Percentiles rank a stretch among this genome's conserved stretches.
Evolutionary conservation across 495 filamentous ascomycete species (phyloP).

Genomic region (Oleoguttula mirabilis): DNA sequence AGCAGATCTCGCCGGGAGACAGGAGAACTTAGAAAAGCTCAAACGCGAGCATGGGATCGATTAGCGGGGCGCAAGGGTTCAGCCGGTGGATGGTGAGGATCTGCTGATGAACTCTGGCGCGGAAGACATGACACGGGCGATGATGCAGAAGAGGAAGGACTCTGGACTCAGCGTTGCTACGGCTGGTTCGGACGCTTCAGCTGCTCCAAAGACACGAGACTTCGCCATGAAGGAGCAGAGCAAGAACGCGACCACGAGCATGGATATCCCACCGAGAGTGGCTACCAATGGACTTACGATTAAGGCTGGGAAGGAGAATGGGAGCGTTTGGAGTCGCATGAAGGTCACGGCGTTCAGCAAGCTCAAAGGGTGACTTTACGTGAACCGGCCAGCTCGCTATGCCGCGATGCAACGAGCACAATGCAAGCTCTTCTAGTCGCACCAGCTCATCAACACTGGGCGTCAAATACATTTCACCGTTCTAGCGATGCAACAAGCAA

Average conservation of each 20-base stretch:
- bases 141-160: conserved; percentile 1
- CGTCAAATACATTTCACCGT: too few species aligned
- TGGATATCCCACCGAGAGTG: too few species aligned
- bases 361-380: too few species aligned
- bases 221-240: not conserved
- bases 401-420: too few species aligned
- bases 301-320: too few species aligned
- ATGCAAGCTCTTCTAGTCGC: too few species aligned
- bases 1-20: conserved; percentile 74
- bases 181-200: not conserved
- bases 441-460: too few species aligned
- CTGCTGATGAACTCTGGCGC: conserved; percentile 3
- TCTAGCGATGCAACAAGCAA: too few species aligned
- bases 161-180: not conserved
- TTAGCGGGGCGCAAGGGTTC: conserved; percentile 43
- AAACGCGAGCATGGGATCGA: conserved; percentile 98
- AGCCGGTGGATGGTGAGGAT: conserved; percentile 7
- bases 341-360: too few species aligned
- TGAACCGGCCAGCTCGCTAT: too few species aligned
- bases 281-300: too few species aligned
- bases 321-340: too few species aligned
- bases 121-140: not conserved
- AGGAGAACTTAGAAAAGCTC: conserved; percentile 93
- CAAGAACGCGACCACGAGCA: not conserved
- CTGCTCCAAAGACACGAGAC: not conserved